phyloP scores from a whole-genome alignment of 1,139 yeast genomes.

The Yamadazyma diddensiae region DNA sequence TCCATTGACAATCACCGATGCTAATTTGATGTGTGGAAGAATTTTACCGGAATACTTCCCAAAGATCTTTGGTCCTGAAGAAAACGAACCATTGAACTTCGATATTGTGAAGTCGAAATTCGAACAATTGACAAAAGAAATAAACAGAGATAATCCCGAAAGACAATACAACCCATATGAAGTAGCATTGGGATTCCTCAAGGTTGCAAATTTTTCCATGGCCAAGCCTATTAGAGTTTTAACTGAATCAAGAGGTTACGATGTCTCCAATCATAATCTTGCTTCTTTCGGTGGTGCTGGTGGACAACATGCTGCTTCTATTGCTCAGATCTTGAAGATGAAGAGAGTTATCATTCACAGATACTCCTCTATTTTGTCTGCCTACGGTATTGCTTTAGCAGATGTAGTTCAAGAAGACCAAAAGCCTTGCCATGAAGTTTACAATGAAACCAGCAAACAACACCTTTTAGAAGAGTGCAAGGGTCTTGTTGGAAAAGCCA shows the following conservation, averaged over 20 bases:
- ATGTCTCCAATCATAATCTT: constrained; percentile 16
- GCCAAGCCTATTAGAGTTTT: constrained; percentile 19
- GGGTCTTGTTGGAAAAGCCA: constrained; percentile 3
- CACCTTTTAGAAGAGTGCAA: constrained; percentile 9
- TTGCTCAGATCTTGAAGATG: constrained; percentile 18
- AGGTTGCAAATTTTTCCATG: constrained; percentile 20
- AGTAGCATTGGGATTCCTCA: constrained; percentile 19
- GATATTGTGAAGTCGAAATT: constrained; percentile 38
- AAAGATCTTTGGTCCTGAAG: constrained; percentile 51
- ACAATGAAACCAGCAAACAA: constrained; percentile 7
- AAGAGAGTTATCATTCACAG: constrained; percentile 17
- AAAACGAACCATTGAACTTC: constrained; percentile 43
- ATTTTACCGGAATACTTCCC: constrained; percentile 50
- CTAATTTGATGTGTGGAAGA: constrained; percentile 49
- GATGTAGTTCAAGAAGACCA: constrained; percentile 19
- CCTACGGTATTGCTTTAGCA: constrained; percentile 20
- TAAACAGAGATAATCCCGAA: constrained; percentile 34
- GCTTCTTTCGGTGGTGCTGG: constrained; percentile 23
- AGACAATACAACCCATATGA: constrained; percentile 19
- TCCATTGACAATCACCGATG: constrained; percentile 55
- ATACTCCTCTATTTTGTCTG: constrained; percentile 20
- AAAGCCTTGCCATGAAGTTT: constrained; percentile 14
- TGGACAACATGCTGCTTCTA: constrained; percentile 19
- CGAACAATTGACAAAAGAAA: constrained; percentile 33
- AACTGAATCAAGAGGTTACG: constrained; percentile 19